Percentiles rank a stretch among this genome's conserved stretches.
These are phyloP conservation scores for Dorcoceras hygrometricum DNA, from an alignment of 257 asterid species.

Conservation along the genomic window DNA sequence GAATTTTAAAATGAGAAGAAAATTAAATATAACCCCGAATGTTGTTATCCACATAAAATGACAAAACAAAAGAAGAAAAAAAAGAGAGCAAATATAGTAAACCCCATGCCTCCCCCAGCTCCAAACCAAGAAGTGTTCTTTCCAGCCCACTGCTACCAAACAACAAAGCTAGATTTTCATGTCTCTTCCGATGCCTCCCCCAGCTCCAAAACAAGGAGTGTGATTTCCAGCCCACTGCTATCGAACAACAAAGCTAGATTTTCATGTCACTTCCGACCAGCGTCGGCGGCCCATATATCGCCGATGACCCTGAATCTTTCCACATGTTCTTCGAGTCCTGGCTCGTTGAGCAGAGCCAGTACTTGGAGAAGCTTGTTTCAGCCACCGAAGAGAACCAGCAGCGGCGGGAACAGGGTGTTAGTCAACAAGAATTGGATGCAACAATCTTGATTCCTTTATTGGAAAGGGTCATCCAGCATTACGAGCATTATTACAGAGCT, in stretches of 20 bases:
- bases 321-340: conserved; percentile 47
- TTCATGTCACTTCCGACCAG: neutral
- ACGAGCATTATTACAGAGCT: conserved; percentile 53
- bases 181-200: no score
- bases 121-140: neutral
- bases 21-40: no score
- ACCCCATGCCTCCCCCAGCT: no score
- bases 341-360: conserved; percentile 44
- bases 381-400: conserved; percentile 25
- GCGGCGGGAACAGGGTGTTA: neutral
- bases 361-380: conserved; percentile 38
- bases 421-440: conserved; percentile 9
- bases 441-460: conserved; percentile 18
- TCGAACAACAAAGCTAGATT: neutral
- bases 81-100: no score
- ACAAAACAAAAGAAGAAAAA: no score
- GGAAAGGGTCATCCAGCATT: conserved; percentile 38
- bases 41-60: no score
- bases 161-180: neutral
- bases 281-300: neutral
- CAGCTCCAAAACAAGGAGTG: neutral
- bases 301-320: conserved; percentile 18
- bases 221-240: no score
- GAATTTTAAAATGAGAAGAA: no score
- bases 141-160: neutral